phyloP scores from a whole-genome alignment of 2,329 filamentous ascomycete species.

The Colletotrichum costaricense region DNA sequence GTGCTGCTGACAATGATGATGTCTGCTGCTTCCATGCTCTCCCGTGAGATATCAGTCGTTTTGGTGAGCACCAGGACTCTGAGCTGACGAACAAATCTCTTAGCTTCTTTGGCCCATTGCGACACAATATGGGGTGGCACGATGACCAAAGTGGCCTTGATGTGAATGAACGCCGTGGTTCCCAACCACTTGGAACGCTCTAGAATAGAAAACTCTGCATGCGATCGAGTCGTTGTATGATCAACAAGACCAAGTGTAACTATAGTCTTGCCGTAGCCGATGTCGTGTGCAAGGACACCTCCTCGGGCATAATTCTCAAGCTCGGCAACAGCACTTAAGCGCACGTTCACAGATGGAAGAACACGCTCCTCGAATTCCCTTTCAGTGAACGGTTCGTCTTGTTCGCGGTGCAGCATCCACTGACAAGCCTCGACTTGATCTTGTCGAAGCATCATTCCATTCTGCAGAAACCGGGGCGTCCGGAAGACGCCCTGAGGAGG shows the following conservation, averaged over 20 bases:
- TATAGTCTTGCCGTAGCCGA: slow-evolving; percentile 59
- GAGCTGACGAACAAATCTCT: slow-evolving; percentile 43
- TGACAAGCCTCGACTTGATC: slow-evolving; percentile 39
- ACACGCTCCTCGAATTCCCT: slow-evolving; percentile 52
- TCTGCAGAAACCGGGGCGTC: slow-evolving; percentile 35
- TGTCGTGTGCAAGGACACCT: slow-evolving; percentile 55
- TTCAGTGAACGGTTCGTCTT: slow-evolving; percentile 45
- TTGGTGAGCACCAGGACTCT: slow-evolving; percentile 43
- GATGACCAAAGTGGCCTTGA: slow-evolving; percentile 52
- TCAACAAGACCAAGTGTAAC: slow-evolving; percentile 52
- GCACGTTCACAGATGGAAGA: slow-evolving; percentile 45
- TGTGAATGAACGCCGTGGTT: slow-evolving; percentile 27
- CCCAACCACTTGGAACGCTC: slow-evolving; percentile 33
- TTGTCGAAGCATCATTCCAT: slow-evolving; percentile 31
- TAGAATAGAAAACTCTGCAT: slow-evolving; percentile 35
- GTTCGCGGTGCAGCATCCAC: slow-evolving; percentile 42
- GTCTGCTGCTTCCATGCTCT: slow-evolving; percentile 43
- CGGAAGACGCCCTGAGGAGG: neutral
- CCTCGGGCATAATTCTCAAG: slow-evolving; percentile 44
- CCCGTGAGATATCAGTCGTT: slow-evolving; percentile 8
- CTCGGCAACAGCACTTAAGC: slow-evolving; percentile 46
- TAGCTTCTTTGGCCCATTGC: slow-evolving; percentile 51
- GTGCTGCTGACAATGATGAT: slow-evolving; percentile 51
- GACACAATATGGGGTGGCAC: slow-evolving; percentile 52
- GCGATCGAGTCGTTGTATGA: slow-evolving; percentile 23